A percentile compares a stretch with the other conserved stretches of the same genome.
Evolutionary conservation across 352 stramenopile species (phyloP).

Genomic region (Phytopythium oedochilum): DNA sequence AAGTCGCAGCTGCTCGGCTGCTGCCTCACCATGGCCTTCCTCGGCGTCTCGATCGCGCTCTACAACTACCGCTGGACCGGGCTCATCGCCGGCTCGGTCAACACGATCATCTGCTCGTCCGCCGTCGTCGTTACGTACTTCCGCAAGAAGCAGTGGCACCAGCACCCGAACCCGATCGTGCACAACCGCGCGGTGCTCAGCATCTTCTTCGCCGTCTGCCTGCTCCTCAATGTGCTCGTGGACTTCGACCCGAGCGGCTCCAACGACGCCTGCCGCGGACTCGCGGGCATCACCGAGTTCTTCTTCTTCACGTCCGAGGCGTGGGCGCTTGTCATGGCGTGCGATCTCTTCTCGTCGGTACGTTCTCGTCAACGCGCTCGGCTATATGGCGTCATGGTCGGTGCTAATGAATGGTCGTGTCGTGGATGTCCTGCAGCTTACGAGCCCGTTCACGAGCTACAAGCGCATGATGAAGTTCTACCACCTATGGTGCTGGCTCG

Average conservation of each 20-base stretch:
- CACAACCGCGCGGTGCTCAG: constrained; percentile 80
- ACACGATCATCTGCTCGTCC: constrained; percentile 85
- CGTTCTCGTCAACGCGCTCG: constrained; percentile 1
- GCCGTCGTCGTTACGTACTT: constrained; percentile 85
- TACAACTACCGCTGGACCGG: constrained; percentile 88
- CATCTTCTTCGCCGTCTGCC: constrained; percentile 81
- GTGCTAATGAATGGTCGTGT: too few species aligned
- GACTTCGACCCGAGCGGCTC: constrained; percentile 63
- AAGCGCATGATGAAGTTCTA: constrained; percentile 89
- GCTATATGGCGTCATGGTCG: too few species aligned
- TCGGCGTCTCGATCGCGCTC: constrained; percentile 80
- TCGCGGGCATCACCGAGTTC: constrained; percentile 85
- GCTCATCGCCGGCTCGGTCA: constrained; percentile 83
- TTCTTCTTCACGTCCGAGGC: constrained; percentile 87
- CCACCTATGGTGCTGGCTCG: constrained; percentile 80
- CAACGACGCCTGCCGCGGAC: constrained; percentile 52
- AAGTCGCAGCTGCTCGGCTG: constrained; percentile 85
- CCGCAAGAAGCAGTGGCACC: constrained; percentile 86
- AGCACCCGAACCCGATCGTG: constrained; percentile 88
- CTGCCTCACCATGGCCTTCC: constrained; percentile 82
- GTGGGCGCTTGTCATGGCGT: constrained; percentile 86
- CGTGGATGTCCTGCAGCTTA: constrained; percentile 32
- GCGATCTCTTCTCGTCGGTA: constrained; percentile 84
- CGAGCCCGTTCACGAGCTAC: constrained; percentile 87
- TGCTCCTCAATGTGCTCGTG: constrained; percentile 81